Conservation (phyloP, 805 yeast species). For the Cyberlindnera galapagoensis region DNA sequence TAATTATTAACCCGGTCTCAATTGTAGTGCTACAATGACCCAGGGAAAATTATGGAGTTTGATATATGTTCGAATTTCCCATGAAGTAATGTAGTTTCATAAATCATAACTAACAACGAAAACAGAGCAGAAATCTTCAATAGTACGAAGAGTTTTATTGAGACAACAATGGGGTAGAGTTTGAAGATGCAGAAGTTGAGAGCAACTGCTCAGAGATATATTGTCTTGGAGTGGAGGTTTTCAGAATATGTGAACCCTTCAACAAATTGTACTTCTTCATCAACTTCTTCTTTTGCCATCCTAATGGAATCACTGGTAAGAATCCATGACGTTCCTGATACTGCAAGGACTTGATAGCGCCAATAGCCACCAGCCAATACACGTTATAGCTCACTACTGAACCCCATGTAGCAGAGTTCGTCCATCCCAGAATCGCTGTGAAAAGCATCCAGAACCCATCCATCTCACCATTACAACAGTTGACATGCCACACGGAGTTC, state of each 20-base stretch:
- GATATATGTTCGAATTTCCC: too few relatives aligned
- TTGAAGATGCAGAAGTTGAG: background rate
- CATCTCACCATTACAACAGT: slow-evolving; percentile 88
- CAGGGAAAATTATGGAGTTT: too few relatives aligned
- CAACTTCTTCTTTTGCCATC: slow-evolving; percentile 52
- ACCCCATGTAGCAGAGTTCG: slow-evolving; percentile 87
- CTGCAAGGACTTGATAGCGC: slow-evolving; percentile 38
- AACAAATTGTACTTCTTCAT: slow-evolving; percentile 26
- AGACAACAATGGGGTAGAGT: too few relatives aligned
- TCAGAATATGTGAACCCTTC: slow-evolving; percentile 8
- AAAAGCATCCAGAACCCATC: slow-evolving; percentile 91
- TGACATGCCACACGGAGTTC: slow-evolving; percentile 86
- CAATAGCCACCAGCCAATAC: slow-evolving; percentile 56
- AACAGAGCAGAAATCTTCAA: too few relatives aligned
- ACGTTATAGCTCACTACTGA: slow-evolving; percentile 66
- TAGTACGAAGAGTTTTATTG: too few relatives aligned
- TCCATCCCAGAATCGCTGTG: slow-evolving; percentile 91
- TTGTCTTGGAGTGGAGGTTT: background rate
- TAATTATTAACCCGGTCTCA: too few relatives aligned
- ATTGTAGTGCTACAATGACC: too few relatives aligned
- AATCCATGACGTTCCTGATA: slow-evolving; percentile 53
- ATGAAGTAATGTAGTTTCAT: too few relatives aligned
- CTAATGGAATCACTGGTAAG: slow-evolving; percentile 54
- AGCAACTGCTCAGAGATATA: background rate
- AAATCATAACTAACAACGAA: too few relatives aligned